Percentiles rank a stretch among this genome's conserved stretches.
Conservation (phyloP, 768 basidiomycete species). For the Auricularia sp. region DNA sequence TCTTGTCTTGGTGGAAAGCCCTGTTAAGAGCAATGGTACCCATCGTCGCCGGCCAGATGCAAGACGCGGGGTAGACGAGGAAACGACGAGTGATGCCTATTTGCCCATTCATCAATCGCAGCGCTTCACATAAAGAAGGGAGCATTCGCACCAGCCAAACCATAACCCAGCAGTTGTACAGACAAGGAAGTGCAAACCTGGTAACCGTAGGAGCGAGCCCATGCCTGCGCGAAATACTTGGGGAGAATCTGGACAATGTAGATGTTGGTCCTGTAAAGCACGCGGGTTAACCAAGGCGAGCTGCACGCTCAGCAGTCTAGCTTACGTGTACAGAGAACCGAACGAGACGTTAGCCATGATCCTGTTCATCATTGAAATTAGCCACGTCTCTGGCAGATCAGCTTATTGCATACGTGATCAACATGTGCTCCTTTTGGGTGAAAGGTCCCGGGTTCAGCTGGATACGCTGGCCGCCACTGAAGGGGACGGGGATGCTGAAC, state of each 20-base stretch:
- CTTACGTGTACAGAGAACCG: constrained; percentile 43
- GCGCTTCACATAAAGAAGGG: neutral
- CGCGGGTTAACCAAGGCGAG: neutral
- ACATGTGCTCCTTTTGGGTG: constrained; percentile 3
- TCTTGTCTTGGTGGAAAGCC: neutral
- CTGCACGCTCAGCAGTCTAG: neutral
- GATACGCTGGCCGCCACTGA: constrained; percentile 32
- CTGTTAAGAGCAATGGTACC: constrained; percentile 1
- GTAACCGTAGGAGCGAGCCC: constrained; percentile 1
- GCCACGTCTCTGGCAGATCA: neutral
- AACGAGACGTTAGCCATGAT: constrained; percentile 19
- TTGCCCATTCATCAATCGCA: too few relatives aligned
- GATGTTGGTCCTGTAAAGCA: neutral
- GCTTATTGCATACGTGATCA: neutral
- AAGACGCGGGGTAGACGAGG: constrained; percentile 1
- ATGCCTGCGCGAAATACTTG: neutral
- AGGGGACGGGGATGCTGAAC: constrained; percentile 20
- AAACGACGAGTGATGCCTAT: neutral
- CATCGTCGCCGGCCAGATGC: neutral
- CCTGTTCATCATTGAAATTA: neutral
- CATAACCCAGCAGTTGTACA: neutral
- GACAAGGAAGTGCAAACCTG: neutral
- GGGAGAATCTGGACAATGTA: neutral
- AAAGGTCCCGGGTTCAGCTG: neutral
- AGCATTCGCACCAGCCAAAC: neutral